These are phyloP conservation scores for Phaffia rhodozyma DNA, from an alignment of 1,284 basidiomycete species.

Conservation along the genomic window DNA sequence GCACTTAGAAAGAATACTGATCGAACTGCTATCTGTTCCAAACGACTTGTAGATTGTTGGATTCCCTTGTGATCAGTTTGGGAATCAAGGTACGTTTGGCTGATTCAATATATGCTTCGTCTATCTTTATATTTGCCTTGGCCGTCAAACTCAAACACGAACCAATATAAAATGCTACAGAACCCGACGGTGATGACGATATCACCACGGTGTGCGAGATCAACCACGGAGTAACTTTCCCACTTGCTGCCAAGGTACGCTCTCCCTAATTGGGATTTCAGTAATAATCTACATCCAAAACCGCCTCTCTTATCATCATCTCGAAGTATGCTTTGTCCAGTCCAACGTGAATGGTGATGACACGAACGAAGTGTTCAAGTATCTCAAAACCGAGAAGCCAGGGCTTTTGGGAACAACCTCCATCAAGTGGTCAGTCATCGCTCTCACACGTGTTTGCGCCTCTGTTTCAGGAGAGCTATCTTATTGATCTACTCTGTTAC, in stretches of 20 bases:
- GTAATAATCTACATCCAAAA: not conserved
- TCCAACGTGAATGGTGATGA: conserved; percentile 79
- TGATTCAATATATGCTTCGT: not conserved
- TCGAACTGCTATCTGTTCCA: not conserved
- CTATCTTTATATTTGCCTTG: not conserved
- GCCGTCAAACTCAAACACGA: not conserved
- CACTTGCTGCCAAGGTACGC: not conserved
- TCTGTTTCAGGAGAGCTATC: no score
- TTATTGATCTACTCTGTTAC: no score
- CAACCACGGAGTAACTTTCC: not conserved
- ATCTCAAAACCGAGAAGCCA: conserved; percentile 66
- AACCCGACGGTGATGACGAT: conserved; percentile 1
- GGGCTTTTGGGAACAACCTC: not conserved
- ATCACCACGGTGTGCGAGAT: conserved; percentile 2
- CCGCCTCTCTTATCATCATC: no score
- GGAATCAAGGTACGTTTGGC: conserved; percentile 10
- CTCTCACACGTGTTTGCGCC: no score
- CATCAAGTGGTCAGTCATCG: no score
- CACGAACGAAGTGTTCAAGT: conserved; percentile 68
- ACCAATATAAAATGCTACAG: not conserved
- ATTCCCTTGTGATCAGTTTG: conserved; percentile 43
- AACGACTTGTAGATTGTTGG: conserved; percentile 38
- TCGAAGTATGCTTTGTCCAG: conserved; percentile 16
- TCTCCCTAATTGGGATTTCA: not conserved
- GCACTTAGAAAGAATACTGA: not conserved